These are phyloP conservation scores for Lasiosphaeria miniovina DNA, from an alignment of 495 filamentous ascomycete genomes.

Conservation along the genomic window DNA sequence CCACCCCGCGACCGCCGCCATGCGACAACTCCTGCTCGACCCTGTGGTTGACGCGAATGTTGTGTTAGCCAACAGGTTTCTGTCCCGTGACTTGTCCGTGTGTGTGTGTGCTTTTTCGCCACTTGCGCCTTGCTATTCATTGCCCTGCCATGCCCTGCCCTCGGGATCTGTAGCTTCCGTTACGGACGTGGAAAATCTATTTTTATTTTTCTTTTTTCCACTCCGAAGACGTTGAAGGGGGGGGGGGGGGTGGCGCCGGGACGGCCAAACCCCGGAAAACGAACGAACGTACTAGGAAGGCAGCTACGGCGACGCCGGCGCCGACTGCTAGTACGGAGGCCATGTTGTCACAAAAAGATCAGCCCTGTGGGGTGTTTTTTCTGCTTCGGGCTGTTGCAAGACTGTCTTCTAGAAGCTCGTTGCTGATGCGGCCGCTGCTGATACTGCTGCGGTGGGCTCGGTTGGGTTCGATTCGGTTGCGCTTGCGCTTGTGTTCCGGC, in stretches of 20 bases:
- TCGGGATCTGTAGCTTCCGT: neutral
- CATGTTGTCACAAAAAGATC: constrained; percentile 49
- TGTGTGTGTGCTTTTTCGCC: no score
- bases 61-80: no score
- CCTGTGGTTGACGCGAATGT: constrained; percentile 47
- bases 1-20: constrained; percentile 77
- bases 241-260: neutral
- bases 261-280: neutral
- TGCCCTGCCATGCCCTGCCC: no score
- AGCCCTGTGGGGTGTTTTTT: neutral
- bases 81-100: no score
- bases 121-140: no score
- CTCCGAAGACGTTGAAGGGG: neutral
- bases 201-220: neutral
- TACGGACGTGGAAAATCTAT: constrained; percentile 8
- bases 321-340: constrained; percentile 72
- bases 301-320: constrained; percentile 69
- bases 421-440: no score
- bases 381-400: neutral
- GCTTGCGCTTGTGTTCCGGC: no score
- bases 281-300: constrained; percentile 63
- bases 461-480: no score
- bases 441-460: no score
- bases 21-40: constrained; percentile 86
- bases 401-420: no score